phyloP scores from a whole-genome alignment of 2,329 filamentous ascomycete genomes.

The Ophiobolus disseminans region DNA sequence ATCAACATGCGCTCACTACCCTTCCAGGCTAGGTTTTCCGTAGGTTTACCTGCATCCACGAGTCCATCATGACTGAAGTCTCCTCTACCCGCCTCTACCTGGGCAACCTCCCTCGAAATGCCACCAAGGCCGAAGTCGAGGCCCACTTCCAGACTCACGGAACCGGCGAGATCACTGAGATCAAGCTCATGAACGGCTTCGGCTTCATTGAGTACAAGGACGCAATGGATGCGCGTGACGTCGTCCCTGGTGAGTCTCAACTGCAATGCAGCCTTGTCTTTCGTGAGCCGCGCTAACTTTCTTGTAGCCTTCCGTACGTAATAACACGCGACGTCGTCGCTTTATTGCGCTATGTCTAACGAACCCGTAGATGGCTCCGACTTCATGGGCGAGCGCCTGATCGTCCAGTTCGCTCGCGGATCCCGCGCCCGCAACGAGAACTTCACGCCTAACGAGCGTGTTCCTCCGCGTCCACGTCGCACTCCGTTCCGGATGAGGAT shows the following conservation, averaged over 20 bases:
- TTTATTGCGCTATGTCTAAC: conserved; percentile 22
- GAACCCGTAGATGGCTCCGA: conserved; percentile 80
- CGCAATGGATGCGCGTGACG: conserved; percentile 95
- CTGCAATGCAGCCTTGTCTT: conserved; percentile 1
- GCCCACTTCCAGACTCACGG: conserved; percentile 94
- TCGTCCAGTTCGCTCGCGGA: conserved; percentile 96
- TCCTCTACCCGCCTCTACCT: conserved; percentile 95
- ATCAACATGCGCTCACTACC: conserved; percentile 44
- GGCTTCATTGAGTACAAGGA: conserved; percentile 99
- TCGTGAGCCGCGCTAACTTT: conserved; percentile 31
- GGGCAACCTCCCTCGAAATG: conserved; percentile 95
- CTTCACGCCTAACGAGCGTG: conserved; percentile 68
- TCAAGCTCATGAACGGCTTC: conserved; percentile 99
- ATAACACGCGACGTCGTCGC: conserved; percentile 23
- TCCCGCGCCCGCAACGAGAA: conserved; percentile 71
- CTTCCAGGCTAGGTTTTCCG: conserved; percentile 42
- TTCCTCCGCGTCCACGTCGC: conserved; percentile 82
- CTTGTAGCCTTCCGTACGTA: conserved; percentile 62
- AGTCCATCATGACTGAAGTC: conserved; percentile 75
- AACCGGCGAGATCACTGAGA: conserved; percentile 96
- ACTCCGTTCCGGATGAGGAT: conserved; percentile 98
- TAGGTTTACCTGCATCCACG: conserved; percentile 21
- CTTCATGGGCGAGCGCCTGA: conserved; percentile 97
- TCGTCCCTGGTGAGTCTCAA: conserved; percentile 83
- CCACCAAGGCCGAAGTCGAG: conserved; percentile 96